Base-by-base conservation (phyloP, 768 basidiomycete genomes). In the Epithele typhae region DNA sequence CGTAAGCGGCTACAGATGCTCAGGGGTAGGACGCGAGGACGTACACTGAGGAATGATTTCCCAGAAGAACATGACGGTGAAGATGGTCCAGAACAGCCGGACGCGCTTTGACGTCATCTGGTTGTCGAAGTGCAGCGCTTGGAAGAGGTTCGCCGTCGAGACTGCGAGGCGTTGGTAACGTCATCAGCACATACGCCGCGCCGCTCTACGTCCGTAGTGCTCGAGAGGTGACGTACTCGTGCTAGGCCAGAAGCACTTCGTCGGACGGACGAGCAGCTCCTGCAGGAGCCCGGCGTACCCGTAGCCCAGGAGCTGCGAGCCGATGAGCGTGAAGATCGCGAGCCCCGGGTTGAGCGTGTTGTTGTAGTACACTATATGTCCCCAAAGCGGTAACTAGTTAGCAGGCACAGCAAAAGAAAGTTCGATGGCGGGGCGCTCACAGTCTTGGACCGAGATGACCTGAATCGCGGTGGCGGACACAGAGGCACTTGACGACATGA, bases 211-310 rank as follows among this genome's bases (percentile, higher is more conserved):
- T 5, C 9, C 5, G 19, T n/a, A 10, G 9, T 11, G 24, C 15
- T 19, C 27, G 34, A 2, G 9, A 10, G 10, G 21, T 18, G 18
- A 60, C 63, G 23, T 38, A 63, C 61, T 63, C 35, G 51, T 58
- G 3, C 47, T 39, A 5, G 61, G 61, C 61, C 61, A 63, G 56
- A 63, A 63, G 47, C 58, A 60, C 54, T 63, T 63, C 3, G 74
- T 77, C 0, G 79, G 70, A 34, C 78, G 77, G 9, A 81, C 76
- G 27, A 78, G 67, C 55, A 79, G 72, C 8, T 73, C 64, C 8
- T 75, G 68, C 23, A 63, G 49, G 24, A 63, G 48, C 10, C 67
- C 67, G 35, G 64, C 64, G 37, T 64, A 60, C 6, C 65, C 65
- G 43, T 68, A 68, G 0, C 66, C 66, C 12, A 68, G 55, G 23